A percentile compares a stretch with the other conserved stretches of the same genome.
phyloP scores from a whole-genome alignment of 2,329 filamentous ascomycete species.

The Colletotrichum tofieldiae region DNA sequence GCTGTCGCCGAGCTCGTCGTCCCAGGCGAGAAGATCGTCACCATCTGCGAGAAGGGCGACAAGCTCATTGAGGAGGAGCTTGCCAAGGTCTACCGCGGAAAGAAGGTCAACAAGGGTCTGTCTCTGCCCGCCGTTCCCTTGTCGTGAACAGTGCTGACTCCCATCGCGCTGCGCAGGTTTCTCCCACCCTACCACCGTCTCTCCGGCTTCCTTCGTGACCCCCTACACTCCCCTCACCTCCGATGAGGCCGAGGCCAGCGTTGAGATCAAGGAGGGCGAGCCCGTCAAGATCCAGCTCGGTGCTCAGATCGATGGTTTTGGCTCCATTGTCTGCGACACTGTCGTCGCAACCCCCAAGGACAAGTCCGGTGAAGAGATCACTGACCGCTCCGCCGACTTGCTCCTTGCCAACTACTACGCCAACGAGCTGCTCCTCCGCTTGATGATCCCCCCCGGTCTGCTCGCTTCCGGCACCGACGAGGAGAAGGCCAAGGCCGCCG shows the following conservation, averaged over 20 bases:
- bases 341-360: constrained; percentile 79
- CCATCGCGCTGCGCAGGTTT: constrained; percentile 72
- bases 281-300: constrained; percentile 98
- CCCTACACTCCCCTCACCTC: constrained; percentile 94
- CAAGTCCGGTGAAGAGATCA: constrained; percentile 75
- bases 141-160: constrained; percentile 42
- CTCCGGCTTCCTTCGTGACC: constrained; percentile 93
- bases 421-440: constrained; percentile 92
- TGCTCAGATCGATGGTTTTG: constrained; percentile 97
- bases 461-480: constrained; percentile 88
- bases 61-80: constrained; percentile 95
- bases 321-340: constrained; percentile 95
- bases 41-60: constrained; percentile 96
- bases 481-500: constrained; percentile 92
- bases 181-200: constrained; percentile 94
- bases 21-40: constrained; percentile 92
- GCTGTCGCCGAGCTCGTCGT: constrained; percentile 82
- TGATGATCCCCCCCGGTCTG: constrained; percentile 93
- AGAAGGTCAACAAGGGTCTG: constrained; percentile 93
- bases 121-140: constrained; percentile 43
- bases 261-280: constrained; percentile 87
- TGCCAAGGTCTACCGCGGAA: constrained; percentile 96
- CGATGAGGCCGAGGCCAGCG: constrained; percentile 87
- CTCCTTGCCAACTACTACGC: constrained; percentile 93
- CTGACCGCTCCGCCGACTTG: constrained; percentile 87